phyloP scores from a whole-genome alignment of 2,329 filamentous ascomycete genomes.

The Microsporum ferrugineum region DNA sequence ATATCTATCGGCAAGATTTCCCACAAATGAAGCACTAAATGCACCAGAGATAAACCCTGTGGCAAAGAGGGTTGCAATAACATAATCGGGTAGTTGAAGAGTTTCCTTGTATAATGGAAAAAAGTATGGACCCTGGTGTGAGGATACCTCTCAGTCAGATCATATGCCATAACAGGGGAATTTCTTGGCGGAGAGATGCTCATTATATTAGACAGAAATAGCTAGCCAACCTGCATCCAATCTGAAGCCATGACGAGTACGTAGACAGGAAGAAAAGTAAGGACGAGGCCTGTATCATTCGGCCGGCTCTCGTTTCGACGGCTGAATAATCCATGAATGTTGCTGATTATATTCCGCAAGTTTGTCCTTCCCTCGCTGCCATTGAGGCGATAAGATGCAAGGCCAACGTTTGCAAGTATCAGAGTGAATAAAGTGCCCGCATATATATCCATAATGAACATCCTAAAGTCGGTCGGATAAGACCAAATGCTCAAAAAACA shows the following conservation, averaged over 20 bases:
- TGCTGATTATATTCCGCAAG: background rate
- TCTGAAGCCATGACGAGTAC: conserved; percentile 12
- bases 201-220: background rate
- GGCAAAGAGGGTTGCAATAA: conserved; percentile 10
- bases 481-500: background rate
- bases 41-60: conserved; percentile 12
- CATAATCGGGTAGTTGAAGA: conserved; percentile 9
- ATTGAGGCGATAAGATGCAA: conserved; percentile 4
- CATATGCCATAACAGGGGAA: background rate
- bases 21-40: conserved; percentile 11
- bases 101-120: conserved; percentile 13
- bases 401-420: conserved; percentile 8
- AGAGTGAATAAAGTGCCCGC: conserved; percentile 4
- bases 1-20: conserved; percentile 11
- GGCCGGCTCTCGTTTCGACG: background rate
- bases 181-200: background rate
- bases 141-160: background rate
- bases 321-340: background rate
- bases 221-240: conserved; percentile 11
- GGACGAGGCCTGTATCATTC: conserved; percentile 1
- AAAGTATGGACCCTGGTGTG: conserved; percentile 10
- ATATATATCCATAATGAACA: conserved; percentile 7
- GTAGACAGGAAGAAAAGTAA: conserved; percentile 10
- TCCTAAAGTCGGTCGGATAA: background rate
- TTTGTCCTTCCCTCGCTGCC: background rate